Conservation (phyloP, 306 rosid species). For the Trifolium repens region DNA sequence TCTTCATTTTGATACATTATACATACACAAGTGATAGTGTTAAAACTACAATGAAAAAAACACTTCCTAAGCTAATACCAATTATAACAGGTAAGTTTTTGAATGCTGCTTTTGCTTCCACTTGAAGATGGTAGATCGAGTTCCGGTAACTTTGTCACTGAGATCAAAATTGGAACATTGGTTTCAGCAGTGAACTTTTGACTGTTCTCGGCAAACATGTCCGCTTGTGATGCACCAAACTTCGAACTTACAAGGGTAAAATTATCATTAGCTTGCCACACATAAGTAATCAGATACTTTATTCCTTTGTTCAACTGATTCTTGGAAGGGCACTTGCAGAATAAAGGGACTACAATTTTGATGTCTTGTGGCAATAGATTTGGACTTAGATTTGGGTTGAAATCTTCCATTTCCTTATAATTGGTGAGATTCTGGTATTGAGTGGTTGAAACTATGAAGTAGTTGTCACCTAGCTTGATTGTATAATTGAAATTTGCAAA, state of each 20-base stretch:
- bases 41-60: constrained; percentile 41
- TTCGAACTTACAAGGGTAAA: constrained; percentile 48
- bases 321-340: constrained; percentile 74
- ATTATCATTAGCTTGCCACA: constrained; percentile 69
- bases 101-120: constrained; percentile 27
- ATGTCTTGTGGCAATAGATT: constrained; percentile 40
- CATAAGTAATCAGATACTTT: constrained; percentile 56
- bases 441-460: constrained; percentile 44
- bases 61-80: constrained; percentile 49
- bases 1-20: constrained; percentile 42
- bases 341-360: constrained; percentile 65
- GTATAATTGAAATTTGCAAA: constrained; percentile 62
- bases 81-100: constrained; percentile 39
- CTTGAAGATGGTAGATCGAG: constrained; percentile 48
- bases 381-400: constrained; percentile 59
- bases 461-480: constrained; percentile 59
- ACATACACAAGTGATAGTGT: constrained; percentile 32
- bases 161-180: constrained; percentile 61
- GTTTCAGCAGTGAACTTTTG: constrained; percentile 45
- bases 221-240: constrained; percentile 54
- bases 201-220: constrained; percentile 55
- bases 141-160: constrained; percentile 59
- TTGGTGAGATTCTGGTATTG: constrained; percentile 64
- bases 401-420: constrained; percentile 43
- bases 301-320: constrained; percentile 45